These are phyloP conservation scores for Nemania sp. DNA, from an alignment of 2,329 filamentous ascomycete species.

Conservation along the genomic window DNA sequence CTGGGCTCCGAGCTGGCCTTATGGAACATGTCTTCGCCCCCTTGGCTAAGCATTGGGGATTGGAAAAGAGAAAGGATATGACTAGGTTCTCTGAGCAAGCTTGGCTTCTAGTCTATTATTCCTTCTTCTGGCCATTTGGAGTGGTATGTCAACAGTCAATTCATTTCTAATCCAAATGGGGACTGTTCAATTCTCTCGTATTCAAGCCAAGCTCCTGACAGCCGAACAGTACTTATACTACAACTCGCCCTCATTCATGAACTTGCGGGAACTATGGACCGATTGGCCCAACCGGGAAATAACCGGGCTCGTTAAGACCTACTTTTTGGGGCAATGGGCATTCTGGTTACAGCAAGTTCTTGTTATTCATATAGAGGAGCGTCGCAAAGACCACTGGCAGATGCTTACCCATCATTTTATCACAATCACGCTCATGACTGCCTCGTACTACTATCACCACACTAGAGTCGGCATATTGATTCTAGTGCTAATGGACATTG, in stretches of 20 bases:
- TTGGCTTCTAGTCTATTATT: slow-evolving; percentile 89
- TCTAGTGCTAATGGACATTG: slow-evolving; percentile 91
- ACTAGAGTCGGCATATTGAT: slow-evolving; percentile 91
- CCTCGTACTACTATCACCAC: slow-evolving; percentile 87
- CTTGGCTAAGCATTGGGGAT: slow-evolving; percentile 76
- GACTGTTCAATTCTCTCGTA: slow-evolving; percentile 27
- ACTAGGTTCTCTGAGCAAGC: slow-evolving; percentile 93
- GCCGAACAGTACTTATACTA: slow-evolving; percentile 78
- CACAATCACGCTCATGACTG: slow-evolving; percentile 82
- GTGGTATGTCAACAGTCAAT: slow-evolving; percentile 68
- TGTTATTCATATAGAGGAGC: slow-evolving; percentile 93
- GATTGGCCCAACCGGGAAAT: slow-evolving; percentile 86
- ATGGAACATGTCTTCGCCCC: slow-evolving; percentile 92
- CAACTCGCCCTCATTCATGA: slow-evolving; percentile 81
- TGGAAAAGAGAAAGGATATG: slow-evolving; percentile 79
- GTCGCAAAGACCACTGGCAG: slow-evolving; percentile 93
- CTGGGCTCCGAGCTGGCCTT: slow-evolving; percentile 81
- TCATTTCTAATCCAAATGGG: background rate
- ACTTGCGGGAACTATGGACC: slow-evolving; percentile 83
- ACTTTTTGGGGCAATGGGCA: slow-evolving; percentile 88
- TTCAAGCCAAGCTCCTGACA: slow-evolving; percentile 15
- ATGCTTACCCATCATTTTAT: slow-evolving; percentile 97
- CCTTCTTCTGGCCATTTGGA: slow-evolving; percentile 83
- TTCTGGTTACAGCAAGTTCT: slow-evolving; percentile 97
- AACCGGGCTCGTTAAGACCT: slow-evolving; percentile 81